Evolutionary conservation across 2,329 filamentous ascomycete species (phyloP).

Genomic region (Ustilaginoidea virens): DNA sequence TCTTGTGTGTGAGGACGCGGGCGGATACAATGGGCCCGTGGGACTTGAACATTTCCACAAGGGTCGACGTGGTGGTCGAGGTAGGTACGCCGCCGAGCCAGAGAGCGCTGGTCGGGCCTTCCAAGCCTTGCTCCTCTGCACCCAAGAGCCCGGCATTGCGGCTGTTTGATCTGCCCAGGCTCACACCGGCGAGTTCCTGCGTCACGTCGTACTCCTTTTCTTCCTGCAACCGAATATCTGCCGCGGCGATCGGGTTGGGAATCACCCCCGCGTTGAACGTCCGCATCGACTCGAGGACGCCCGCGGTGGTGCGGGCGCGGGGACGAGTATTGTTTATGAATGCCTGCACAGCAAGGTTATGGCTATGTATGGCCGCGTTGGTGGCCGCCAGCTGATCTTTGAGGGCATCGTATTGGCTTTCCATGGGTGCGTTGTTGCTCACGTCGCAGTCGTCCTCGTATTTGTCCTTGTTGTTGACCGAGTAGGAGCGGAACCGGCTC

Average conservation of each 20-base stretch:
- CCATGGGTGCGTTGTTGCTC: slow-evolving; percentile 25
- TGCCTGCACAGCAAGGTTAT: slow-evolving; percentile 86
- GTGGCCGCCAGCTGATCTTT: slow-evolving; percentile 49
- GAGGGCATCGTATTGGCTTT: slow-evolving; percentile 44
- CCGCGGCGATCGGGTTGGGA: slow-evolving; percentile 60
- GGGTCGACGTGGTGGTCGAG: slow-evolving; percentile 86
- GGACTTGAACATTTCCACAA: slow-evolving; percentile 89
- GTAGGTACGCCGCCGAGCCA: slow-evolving; percentile 98
- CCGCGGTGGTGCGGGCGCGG: slow-evolving; percentile 68
- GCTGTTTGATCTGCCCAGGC: slow-evolving; percentile 50
- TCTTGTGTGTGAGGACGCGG: slow-evolving; percentile 92
- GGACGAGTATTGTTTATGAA: slow-evolving; percentile 80
- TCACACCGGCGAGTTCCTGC: slow-evolving; percentile 70
- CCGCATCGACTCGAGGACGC: slow-evolving; percentile 69
- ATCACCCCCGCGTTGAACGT: slow-evolving; percentile 49
- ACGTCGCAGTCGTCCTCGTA: slow-evolving; percentile 69
- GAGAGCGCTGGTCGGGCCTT: slow-evolving; percentile 80
- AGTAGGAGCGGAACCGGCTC: slow-evolving; percentile 91
- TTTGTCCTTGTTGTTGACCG: slow-evolving; percentile 95
- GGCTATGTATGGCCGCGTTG: slow-evolving; percentile 63
- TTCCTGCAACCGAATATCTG: slow-evolving; percentile 61
- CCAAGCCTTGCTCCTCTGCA: slow-evolving; percentile 63
- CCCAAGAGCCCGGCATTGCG: slow-evolving; percentile 52
- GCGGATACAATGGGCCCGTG: slow-evolving; percentile 86
- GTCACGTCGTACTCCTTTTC: slow-evolving; percentile 69